phyloP scores from a whole-genome alignment of 257 asterid species.

The Solanum paucissectum region DNA sequence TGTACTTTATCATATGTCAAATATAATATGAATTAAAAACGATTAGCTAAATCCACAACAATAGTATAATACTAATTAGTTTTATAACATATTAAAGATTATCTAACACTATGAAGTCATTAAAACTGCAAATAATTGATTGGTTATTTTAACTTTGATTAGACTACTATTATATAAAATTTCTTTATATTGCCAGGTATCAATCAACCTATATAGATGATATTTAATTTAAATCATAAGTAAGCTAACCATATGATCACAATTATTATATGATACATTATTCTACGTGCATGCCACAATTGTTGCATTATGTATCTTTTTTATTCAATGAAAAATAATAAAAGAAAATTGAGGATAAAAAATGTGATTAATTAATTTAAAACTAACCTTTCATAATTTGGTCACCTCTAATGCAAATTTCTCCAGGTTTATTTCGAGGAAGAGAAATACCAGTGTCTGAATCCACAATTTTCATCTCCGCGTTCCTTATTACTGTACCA shows the following conservation, averaged over 20 bases:
- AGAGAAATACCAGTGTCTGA: conserved; percentile 43
- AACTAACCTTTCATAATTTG: conserved; percentile 89
- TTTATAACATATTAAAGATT: neutral
- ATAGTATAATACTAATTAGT: neutral
- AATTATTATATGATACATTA: neutral
- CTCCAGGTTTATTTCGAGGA: conserved; percentile 68
- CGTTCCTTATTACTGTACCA: conserved; percentile 79
- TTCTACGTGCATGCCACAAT: neutral
- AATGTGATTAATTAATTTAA: neutral
- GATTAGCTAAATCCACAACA: neutral
- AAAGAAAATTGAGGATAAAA: neutral
- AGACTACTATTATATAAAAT: too few species aligned
- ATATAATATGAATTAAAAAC: neutral
- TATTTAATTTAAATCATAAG: too few species aligned
- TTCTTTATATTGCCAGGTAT: too few species aligned
- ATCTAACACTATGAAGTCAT: neutral
- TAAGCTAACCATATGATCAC: neutral
- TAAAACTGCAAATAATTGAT: neutral
- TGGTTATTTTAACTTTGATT: neutral
- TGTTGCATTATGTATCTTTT: neutral
- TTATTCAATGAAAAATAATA: neutral
- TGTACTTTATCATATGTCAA: neutral
- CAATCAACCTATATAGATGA: neutral
- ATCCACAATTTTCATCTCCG: conserved; percentile 84
- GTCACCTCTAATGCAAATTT: conserved; percentile 77